Base-by-base conservation (phyloP, 345 rosid species). In the Bruguiera sexangula region DNA sequence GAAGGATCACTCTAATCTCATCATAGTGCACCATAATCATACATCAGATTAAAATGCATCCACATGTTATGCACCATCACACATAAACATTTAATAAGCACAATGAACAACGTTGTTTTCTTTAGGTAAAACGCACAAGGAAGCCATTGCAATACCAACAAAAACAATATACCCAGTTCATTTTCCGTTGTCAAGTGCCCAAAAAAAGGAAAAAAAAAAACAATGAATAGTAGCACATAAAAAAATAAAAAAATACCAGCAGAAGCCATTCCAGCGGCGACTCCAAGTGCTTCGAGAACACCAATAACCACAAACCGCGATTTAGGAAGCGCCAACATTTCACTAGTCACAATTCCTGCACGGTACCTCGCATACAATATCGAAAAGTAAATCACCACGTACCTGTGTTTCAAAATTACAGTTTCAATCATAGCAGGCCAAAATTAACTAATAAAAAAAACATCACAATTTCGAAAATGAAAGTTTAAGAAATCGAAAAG, bases 221-320 rank as follows among this genome's bases (percentile, higher is more conserved):
- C n/a, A n/a, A 58, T 5, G 13, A 63, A 62, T 3, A 15, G 15
- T 51, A 3, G 20, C 22, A 24, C n/a, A 24, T 8, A 24, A n/a
- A 39, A 34, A 4, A 50, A 24, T 24, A 24, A 24, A 24, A 24
- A 24, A 24, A 24, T 24, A 24, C 96, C 98, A 71, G 90, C 96
- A 61, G 98, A 82, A 68, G 95, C 79, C 98, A 93, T 93, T 62
- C 98, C 98, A 65, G 89, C 65, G 8, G 86, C 96, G 32, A 86
- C 82, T 21, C 90, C 93, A 48, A 93, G 80, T 65, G 97, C 98
- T 79, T 89, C 98, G 0, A 90, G 77, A 60, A 86, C 51, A 43
- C 98, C 97, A 67, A 89, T 84, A 69, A 78, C 84, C 27, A 82
- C 72, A 52, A 88, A 93, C 68, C 92, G 86, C 73, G 74, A 83